Base-by-base conservation (phyloP, 2,329 filamentous ascomycete genomes). In the Aspergillus japonicus region DNA sequence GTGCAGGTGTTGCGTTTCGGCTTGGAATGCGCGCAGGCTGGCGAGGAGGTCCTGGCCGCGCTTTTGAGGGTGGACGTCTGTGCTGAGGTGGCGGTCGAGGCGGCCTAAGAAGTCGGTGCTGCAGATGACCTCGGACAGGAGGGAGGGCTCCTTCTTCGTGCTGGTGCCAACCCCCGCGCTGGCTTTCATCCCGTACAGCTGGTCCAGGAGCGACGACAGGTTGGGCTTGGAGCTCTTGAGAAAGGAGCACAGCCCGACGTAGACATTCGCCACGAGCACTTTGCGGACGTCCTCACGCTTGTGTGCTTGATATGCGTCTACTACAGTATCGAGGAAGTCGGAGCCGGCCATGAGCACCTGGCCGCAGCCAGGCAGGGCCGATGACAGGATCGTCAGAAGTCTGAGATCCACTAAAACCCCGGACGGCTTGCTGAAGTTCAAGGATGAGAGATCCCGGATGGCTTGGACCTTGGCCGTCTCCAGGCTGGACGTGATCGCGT, bases 41-140 rank as follows among this genome's bases (percentile, higher is more conserved):
- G 73, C 66, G 21, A 80, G 52, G 31, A 80, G 69, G 57, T 75
- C 74, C 53, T 77, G 69, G 2, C 75, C 77, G 53, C 78, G 71
- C 66, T 78, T 79, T 52, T 79, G 75, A 19, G 74, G 73, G 47
- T 71, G 64, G 8, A 19, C 39, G 6, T n/a, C 16, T 44, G 63
- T 60, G 21, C 42, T 63, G 5, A 78, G 64, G 49, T 76, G 71
- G 16, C 70, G 71, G 35, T 77, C 74, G 21, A 81, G 68, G 31
- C 78, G 73, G 48, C 68, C 66, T 2, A 96, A 75, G 1, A 97
- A 72, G 1, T 92, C 90, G 0, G 93, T 96, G 23, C 85, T 87
- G 49, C 91, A 93, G 21, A 96, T 87, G 0, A 97, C 78, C 71
- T 94, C 91, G 2, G 89, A 86, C 0, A 96, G 85, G n/a, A 97